Base-by-base conservation (phyloP, 345 rosid species). In the Turritis glabra region DNA sequence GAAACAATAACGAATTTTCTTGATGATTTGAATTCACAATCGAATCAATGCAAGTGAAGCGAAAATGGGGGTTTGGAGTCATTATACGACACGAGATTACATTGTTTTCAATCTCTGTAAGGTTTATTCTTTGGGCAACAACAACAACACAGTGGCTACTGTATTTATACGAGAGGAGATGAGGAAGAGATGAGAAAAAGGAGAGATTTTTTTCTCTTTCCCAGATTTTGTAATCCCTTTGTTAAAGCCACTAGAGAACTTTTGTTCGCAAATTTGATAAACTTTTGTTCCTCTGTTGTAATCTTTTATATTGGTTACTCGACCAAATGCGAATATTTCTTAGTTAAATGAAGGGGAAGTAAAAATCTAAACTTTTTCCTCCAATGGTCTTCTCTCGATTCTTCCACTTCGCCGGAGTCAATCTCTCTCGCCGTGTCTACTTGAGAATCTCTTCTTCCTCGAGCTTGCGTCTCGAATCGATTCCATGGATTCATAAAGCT, bases 31-130 rank as follows among this genome's bases (percentile, higher is more conserved):
- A 92, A 77, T 79, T 80, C 88, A 5, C 87, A 84, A 55, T 53
- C 75, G 35, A 92, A 85, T 80, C 97, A 89, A 66, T 96, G 99
- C 95, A 88, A 87, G 75, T 93, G 86, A 93, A 79, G 82, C 79
- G 64, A 82, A 43, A 84, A 82, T 33, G 40, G 15, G 77, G 77
- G 29, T 19, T 17, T 15, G 43, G 30, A 18, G 27, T 44, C 27
- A 64, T 60, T 54, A 83, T 71, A 61, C 72, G 11, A 38, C 47
- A 62, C 60, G 44, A 17, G 57, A 13, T 62, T 74, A 56, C 72
- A 83, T 79, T 77, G 85, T 76, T 82, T 82, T 37, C 22, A 77
- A 56, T 73, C 75, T 67, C 75, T 65, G 48, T 60, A 80, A 78
- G 80, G 60, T 81, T 61, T 58, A 43, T 80, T 84, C 77, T 82